phyloP scores from a whole-genome alignment of 306 rosid genomes.

The Quercus gilva region DNA sequence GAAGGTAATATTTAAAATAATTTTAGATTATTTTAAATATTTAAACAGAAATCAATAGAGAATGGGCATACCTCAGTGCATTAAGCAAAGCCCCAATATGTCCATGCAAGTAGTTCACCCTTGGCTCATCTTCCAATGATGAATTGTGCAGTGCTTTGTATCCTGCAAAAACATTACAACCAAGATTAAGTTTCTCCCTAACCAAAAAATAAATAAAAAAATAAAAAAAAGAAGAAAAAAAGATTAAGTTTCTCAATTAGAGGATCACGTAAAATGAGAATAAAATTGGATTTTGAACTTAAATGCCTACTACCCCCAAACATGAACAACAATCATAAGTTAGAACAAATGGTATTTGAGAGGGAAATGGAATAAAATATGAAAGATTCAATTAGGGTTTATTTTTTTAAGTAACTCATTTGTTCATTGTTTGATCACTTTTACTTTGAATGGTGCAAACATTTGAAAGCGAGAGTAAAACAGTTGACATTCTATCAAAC shows the following conservation, averaged over 20 bases:
- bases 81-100: constrained; percentile 39
- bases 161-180: constrained; percentile 27
- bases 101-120: constrained; percentile 45
- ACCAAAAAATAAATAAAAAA: too few species aligned
- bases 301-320: not conserved
- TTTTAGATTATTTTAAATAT: not conserved
- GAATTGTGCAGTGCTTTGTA: constrained; percentile 45
- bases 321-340: not conserved
- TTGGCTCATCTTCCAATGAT: constrained; percentile 50
- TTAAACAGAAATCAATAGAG: not conserved
- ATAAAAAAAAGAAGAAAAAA: too few species aligned
- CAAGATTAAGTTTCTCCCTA: not conserved
- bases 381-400: not conserved
- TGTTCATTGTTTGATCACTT: not conserved
- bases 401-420: not conserved
- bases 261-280: not conserved
- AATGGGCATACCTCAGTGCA: constrained; percentile 44
- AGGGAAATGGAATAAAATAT: not conserved
- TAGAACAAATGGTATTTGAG: not conserved
- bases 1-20: not conserved
- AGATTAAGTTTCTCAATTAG: not conserved
- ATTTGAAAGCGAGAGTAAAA: not conserved
- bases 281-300: not conserved
- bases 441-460: not conserved
- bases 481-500: too few species aligned